Base-by-base conservation (phyloP, 2,329 filamentous ascomycete species). In the Harringtonia aguacate region DNA sequence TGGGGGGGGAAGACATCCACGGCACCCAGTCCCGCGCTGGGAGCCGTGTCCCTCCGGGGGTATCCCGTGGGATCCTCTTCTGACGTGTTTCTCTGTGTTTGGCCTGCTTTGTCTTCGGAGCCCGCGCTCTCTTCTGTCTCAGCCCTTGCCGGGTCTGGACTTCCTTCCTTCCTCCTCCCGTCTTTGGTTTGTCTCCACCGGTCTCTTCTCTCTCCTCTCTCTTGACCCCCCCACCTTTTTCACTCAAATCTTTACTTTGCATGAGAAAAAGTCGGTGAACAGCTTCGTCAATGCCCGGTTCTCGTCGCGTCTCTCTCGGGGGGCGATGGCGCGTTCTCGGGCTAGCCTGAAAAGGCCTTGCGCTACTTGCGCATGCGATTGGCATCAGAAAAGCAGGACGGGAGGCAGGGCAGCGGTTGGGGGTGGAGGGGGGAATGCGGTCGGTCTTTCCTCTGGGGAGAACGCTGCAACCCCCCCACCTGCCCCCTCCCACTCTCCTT, bases 181-280 rank as follows among this genome's bases (percentile, higher is more conserved):
- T 27, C 30, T 41, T 22, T 21, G 36, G 18, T 40, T 22, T 29
- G 36, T 24, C 31, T 33, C 22, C 15, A 14, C 2, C 14, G 9
- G 4, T 8, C 10, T 5, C 17, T 8, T 42, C 15, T 46, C 15
- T 27, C 29, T 21, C 30, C 7, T 27, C 24, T 27, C 24, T 27
- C 24, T n/a, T n/a, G n/a, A n/a, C n/a, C 38, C 36, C n/a, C 12
- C 30, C 12, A 31, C n/a, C 6, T 12, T 45, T 50, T 45, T 45
- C 39, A 45, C 1, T n/a, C n/a, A n/a, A 13, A 13, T 9, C 39
- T 38, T 33, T 20, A 20, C 12, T 17, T 46, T 45, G 50, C 50
- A 52, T 52, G 50, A 49, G 50, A 52, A 51, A 52, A 52, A 52
- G 50, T 52, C 50, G 50, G 50, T 52, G 50, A 52, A 52, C 47